phyloP scores from a whole-genome alignment of 805 yeast genomes.

The Torulaspora franciscae region DNA sequence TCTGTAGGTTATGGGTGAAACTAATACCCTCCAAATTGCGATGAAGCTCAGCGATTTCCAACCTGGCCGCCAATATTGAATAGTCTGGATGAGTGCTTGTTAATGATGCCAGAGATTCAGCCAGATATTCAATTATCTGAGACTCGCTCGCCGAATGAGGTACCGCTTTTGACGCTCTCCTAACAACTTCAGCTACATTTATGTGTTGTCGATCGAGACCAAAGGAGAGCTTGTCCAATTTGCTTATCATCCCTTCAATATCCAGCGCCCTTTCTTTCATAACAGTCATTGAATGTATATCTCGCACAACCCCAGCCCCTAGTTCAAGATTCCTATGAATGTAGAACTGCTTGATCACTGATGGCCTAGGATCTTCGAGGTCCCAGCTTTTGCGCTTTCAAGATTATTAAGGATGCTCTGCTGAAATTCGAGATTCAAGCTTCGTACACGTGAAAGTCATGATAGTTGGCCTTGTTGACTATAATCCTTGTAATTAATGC shows the following conservation, averaged over 20 bases:
- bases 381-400: background rate
- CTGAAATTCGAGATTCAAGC: background rate
- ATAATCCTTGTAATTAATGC: too few species aligned
- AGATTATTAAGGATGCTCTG: background rate
- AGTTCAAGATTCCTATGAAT: background rate
- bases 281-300: background rate
- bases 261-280: background rate
- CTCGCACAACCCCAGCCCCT: background rate
- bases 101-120: constrained; percentile 94
- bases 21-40: constrained; percentile 44
- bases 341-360: background rate
- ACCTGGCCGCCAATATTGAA: constrained; percentile 87
- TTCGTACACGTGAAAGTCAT: background rate
- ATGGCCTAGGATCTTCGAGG: background rate
- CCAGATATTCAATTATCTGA: constrained; percentile 43
- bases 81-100: constrained; percentile 97
- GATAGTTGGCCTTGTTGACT: background rate
- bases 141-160: constrained; percentile 9
- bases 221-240: constrained; percentile 51
- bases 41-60: constrained; percentile 87
- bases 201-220: constrained; percentile 84
- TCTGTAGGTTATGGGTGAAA: constrained; percentile 16
- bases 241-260: constrained; percentile 6
- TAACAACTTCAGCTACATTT: constrained; percentile 88
- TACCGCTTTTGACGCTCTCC: constrained; percentile 72